A percentile compares a stretch with the other conserved stretches of the same genome.
Conservation (phyloP, 2,329 filamentous ascomycete species). For the Arthroderma sp. region DNA sequence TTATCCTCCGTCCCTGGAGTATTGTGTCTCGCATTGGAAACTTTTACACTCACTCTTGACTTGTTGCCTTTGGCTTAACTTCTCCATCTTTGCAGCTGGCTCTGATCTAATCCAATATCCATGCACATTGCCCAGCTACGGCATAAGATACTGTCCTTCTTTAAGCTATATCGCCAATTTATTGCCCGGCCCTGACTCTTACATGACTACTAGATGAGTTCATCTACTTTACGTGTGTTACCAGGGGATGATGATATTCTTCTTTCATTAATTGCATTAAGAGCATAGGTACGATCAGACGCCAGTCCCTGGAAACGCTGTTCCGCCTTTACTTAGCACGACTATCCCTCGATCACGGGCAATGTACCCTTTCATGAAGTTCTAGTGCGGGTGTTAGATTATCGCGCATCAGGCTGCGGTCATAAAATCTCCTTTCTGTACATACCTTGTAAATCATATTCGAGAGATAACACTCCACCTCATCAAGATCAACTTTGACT, state of each 20-base stretch:
- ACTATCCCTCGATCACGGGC: slow-evolving; percentile 79
- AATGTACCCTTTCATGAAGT: slow-evolving; percentile 96
- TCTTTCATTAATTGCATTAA: background rate
- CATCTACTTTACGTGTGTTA: no score
- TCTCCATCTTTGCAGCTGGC: no score
- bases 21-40: no score
- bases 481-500: slow-evolving; percentile 65
- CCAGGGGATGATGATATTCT: background rate
- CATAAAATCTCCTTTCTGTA: slow-evolving; percentile 30
- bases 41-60: no score
- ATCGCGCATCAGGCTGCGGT: slow-evolving; percentile 10
- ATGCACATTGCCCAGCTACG: no score
- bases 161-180: no score
- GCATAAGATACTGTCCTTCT: no score
- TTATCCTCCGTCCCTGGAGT: background rate
- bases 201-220: no score
- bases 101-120: no score
- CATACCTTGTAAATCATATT: slow-evolving; percentile 92
- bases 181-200: no score
- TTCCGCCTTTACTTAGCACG: slow-evolving; percentile 76
- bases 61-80: no score
- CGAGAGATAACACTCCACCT: slow-evolving; percentile 87
- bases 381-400: slow-evolving; percentile 40
- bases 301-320: slow-evolving; percentile 82
- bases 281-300: slow-evolving; percentile 30